Evolutionary conservation across 306 rosid species (phyloP).

Genomic region (Crataegus laevigata): DNA sequence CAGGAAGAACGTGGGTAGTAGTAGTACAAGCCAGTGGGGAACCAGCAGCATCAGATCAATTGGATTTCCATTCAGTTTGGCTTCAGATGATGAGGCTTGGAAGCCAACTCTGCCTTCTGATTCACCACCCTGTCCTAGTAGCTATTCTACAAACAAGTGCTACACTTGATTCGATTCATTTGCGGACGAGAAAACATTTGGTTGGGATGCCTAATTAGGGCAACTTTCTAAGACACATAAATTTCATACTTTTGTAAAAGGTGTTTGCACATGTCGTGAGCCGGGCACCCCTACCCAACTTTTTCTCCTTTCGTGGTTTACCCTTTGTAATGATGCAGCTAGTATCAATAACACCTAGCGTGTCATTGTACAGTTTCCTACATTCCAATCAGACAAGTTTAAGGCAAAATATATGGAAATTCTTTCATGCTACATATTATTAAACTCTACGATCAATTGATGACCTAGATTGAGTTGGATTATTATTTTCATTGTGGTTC

Average conservation of each 20-base stretch:
- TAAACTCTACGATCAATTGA: too few species aligned
- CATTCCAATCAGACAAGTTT: slow-evolving; percentile 13
- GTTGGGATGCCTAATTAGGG: background rate
- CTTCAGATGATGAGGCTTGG: slow-evolving; percentile 51
- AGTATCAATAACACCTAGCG: background rate
- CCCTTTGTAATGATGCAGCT: background rate
- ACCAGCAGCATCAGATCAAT: slow-evolving; percentile 15
- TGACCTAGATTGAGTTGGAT: too few species aligned
- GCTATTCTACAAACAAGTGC: slow-evolving; percentile 44
- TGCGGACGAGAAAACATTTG: background rate
- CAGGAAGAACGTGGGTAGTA: slow-evolving; percentile 12
- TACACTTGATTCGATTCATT: slow-evolving; percentile 23
- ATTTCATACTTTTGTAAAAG: too few species aligned
- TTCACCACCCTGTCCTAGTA: slow-evolving; percentile 35
- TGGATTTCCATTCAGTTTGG: slow-evolving; percentile 57
- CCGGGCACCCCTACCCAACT: background rate
- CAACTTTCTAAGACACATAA: too few species aligned
- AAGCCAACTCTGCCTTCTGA: slow-evolving; percentile 44
- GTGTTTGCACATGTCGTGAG: background rate
- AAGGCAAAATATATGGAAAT: background rate
- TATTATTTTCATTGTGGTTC: too few species aligned
- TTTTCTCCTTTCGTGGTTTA: background rate
- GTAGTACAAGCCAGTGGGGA: slow-evolving; percentile 26
- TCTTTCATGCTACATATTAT: too few species aligned
- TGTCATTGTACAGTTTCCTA: slow-evolving; percentile 16